These are phyloP conservation scores for Xerocomus amazonicus DNA, from an alignment of 1,284 basidiomycete genomes.

Conservation along the genomic window DNA sequence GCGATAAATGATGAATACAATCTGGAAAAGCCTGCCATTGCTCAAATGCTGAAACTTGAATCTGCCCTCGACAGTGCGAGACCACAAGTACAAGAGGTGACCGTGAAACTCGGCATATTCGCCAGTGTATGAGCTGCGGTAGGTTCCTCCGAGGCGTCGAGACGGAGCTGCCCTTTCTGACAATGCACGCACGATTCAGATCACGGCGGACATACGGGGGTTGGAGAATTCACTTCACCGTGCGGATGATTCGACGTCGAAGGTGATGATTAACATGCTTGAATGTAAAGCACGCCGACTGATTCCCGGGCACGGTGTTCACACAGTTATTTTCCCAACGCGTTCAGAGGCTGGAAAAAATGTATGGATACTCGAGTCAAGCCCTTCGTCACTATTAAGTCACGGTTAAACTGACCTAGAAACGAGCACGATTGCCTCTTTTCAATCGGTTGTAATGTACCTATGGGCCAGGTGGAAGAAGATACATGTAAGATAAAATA, in stretches of 20 bases:
- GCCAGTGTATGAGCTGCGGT: slow-evolving; percentile 20
- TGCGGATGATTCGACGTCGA: slow-evolving; percentile 12
- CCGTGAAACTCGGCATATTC: slow-evolving; percentile 17
- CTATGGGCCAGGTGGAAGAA: too few species aligned
- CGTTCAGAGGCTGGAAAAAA: slow-evolving; percentile 13
- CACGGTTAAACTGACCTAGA: slow-evolving; percentile 10
- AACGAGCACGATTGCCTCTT: background rate
- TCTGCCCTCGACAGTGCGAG: slow-evolving; percentile 5
- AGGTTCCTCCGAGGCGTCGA: background rate
- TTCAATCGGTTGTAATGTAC: too few species aligned
- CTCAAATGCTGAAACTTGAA: slow-evolving; percentile 2
- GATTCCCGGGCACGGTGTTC: background rate
- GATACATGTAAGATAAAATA: too few species aligned
- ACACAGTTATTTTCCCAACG: slow-evolving; percentile 15
- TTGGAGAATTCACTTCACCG: slow-evolving; percentile 8
- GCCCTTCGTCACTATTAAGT: slow-evolving; percentile 23
- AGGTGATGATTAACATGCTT: slow-evolving; percentile 2
- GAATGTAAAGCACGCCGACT: background rate
- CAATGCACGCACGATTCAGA: slow-evolving; percentile 8
- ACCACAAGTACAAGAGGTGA: slow-evolving; percentile 20
- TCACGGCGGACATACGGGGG: slow-evolving; percentile 19
- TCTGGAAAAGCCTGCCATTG: slow-evolving; percentile 11
- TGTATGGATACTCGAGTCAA: slow-evolving; percentile 22
- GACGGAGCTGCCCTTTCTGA: too few species aligned
- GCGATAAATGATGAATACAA: slow-evolving; percentile 6